Percentiles rank a stretch among this genome's conserved stretches.
Evolutionary conservation across 208 protist genomes (phyloP).

Genomic region (Leishmania major): DNA sequence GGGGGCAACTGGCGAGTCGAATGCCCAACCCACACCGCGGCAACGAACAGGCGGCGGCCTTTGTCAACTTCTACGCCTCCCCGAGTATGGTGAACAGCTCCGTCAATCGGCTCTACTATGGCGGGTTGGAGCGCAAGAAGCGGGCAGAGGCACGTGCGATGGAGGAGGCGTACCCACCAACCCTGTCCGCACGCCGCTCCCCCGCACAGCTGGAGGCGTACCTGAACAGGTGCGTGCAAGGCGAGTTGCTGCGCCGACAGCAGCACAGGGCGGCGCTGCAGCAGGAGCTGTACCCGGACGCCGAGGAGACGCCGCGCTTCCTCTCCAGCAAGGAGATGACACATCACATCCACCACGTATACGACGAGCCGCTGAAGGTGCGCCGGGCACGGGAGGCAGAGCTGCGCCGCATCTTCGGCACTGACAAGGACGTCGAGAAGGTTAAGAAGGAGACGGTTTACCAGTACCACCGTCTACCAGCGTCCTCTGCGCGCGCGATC

Average conservation of each 20-base stretch:
- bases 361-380: constrained; percentile 59
- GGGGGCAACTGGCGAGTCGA: background rate
- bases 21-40: constrained; percentile 79
- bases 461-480: constrained; percentile 27
- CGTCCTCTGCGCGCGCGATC: constrained; percentile 8
- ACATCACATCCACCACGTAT: constrained; percentile 67
- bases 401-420: constrained; percentile 43
- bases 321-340: constrained; percentile 39
- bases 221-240: constrained; percentile 63
- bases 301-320: constrained; percentile 21
- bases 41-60: constrained; percentile 70
- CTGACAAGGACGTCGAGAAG: constrained; percentile 23
- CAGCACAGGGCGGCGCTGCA: constrained; percentile 56
- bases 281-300: constrained; percentile 62
- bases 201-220: constrained; percentile 68
- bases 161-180: constrained; percentile 49
- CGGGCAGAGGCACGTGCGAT: constrained; percentile 47
- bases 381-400: constrained; percentile 40
- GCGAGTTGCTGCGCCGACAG: constrained; percentile 71
- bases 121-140: constrained; percentile 46
- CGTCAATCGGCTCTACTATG: constrained; percentile 73
- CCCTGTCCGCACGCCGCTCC: constrained; percentile 44
- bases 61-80: constrained; percentile 81
- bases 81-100: constrained; percentile 66
- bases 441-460: constrained; percentile 29